A percentile compares a stretch with the other conserved stretches of the same genome.
Evolutionary conservation across 2,329 filamentous ascomycete genomes (phyloP).

Genomic region (Fusarium praegraminearum): DNA sequence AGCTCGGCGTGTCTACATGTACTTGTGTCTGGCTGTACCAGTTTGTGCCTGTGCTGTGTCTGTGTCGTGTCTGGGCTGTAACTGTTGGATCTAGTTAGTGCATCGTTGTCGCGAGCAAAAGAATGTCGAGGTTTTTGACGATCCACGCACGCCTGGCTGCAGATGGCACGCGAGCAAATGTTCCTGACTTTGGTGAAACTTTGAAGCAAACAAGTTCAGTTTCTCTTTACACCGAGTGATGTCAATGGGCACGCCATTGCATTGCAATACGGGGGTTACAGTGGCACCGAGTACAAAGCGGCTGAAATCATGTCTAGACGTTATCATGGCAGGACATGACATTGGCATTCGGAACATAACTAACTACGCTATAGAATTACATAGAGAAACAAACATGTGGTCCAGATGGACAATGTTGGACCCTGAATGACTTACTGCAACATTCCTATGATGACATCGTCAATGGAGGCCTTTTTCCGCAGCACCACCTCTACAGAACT

Average conservation of each 20-base stretch:
- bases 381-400: background rate
- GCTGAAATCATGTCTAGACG: conserved; percentile 45
- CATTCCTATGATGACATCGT: conserved; percentile 30
- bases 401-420: conserved; percentile 13
- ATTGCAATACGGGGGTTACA: conserved; percentile 12
- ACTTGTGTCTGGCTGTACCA: conserved; percentile 12
- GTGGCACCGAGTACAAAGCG: conserved; percentile 37
- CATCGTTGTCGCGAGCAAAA: conserved; percentile 19
- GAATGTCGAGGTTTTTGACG: conserved; percentile 24
- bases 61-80: conserved; percentile 19
- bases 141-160: conserved; percentile 21
- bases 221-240: background rate
- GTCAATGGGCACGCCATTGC: conserved; percentile 10
- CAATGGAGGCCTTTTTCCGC: background rate
- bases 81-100: conserved; percentile 11
- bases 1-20: conserved; percentile 23
- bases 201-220: background rate
- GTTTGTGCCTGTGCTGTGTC: conserved; percentile 23
- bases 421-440: conserved; percentile 1
- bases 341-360: conserved; percentile 3
- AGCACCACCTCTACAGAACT: background rate
- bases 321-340: conserved; percentile 27
- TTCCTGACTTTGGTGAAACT: conserved; percentile 22
- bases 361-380: background rate
- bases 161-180: conserved; percentile 15